Evolutionary conservation across 352 stramenopile genomes (phyloP), one percentile per base, ranked within the genome.

Genomic region (Globisporangium okanoganense): DNA sequence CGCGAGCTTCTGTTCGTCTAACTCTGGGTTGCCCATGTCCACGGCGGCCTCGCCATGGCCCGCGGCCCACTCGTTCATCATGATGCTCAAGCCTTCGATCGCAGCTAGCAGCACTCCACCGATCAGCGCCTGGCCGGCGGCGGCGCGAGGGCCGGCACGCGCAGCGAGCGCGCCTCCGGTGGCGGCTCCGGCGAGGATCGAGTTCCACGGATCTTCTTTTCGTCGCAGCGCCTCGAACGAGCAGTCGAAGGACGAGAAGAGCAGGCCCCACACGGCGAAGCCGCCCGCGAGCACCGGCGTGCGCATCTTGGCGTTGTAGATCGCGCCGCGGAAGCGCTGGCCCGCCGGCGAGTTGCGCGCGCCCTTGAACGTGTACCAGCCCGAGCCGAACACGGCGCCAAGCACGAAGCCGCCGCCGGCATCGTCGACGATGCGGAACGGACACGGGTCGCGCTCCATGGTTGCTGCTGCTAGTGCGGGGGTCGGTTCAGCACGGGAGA

Each of bases 171-270:
- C 87, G 49, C 96, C 97, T 73, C 97, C 97, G 0, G 97, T 99
- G 47, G 94, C 92, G 14, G 95, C 97, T 25, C 97, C 97, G 31
- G 92, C 94, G 40, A 99, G 73, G 62, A 99, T 99, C n/a, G 96
- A 98, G 75, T 99, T 99, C 97, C 97, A 99, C 43, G 97, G 95
- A 85, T 99, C 97, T 85, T 99, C 97, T 80, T 98, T 99, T 78
- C 97, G 93, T 73, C 97, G 92, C 58, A 99, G 75, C 33, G 94
- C 92, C 53, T 97, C 97, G 43, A 99, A 90, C 25, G 89, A 96
- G 76, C 97, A 99, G 79, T 99, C 97, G 66, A 97, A 99, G 41
- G 88, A 96, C 31, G 97, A 98, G 81, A 99, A 99, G 7, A 99
- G 78, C 61, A 97, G 80, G 45, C 97, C 97, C 97, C 97, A 99